A percentile compares a stretch with the other conserved stretches of the same genome.
phyloP scores from a whole-genome alignment of 2,329 filamentous ascomycete genomes.

The Fusarium penzigii region DNA sequence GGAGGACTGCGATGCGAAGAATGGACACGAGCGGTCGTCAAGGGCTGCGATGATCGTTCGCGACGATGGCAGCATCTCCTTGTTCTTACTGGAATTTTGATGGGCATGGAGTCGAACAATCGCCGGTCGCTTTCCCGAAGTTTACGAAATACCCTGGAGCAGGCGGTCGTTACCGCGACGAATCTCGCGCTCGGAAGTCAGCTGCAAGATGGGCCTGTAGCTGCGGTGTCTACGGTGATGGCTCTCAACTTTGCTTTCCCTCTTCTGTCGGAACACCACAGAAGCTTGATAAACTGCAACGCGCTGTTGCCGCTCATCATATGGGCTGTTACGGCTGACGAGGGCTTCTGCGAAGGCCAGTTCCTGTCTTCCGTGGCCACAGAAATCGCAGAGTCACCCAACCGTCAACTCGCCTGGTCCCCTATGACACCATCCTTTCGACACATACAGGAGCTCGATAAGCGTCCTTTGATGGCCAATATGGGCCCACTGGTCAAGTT shows the following conservation, averaged over 20 bases:
- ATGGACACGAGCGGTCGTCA: conserved; percentile 59
- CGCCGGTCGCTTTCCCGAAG: conserved; percentile 62
- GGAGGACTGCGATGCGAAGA: conserved; percentile 50
- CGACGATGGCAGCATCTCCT: conserved; percentile 81
- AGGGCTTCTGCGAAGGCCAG: conserved; percentile 75
- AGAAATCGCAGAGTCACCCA: conserved; percentile 58
- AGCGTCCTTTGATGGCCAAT: conserved; percentile 62
- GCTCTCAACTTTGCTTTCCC: conserved; percentile 78
- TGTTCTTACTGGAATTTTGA: conserved; percentile 75
- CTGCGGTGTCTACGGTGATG: conserved; percentile 60
- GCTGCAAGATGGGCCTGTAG: conserved; percentile 42
- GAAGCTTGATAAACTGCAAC: conserved; percentile 64
- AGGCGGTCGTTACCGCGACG: conserved; percentile 70
- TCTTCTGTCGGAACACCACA: conserved; percentile 62
- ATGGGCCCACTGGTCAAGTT: conserved; percentile 69
- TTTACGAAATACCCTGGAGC: conserved; percentile 68
- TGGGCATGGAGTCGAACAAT: conserved; percentile 70
- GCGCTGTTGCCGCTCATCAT: conserved; percentile 69
- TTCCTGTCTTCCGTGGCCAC: conserved; percentile 71
- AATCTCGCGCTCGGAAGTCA: conserved; percentile 69
- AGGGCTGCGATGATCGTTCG: conserved; percentile 59
- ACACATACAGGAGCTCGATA: conserved; percentile 58
- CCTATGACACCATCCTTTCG: conserved; percentile 59
- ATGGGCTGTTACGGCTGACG: conserved; percentile 66
- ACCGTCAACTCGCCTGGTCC: conserved; percentile 62